A percentile compares a stretch with the other conserved stretches of the same genome.
Evolutionary conservation across 2,329 filamentous ascomycete species (phyloP).

Genomic region (Erysiphe neolycopersici): DNA sequence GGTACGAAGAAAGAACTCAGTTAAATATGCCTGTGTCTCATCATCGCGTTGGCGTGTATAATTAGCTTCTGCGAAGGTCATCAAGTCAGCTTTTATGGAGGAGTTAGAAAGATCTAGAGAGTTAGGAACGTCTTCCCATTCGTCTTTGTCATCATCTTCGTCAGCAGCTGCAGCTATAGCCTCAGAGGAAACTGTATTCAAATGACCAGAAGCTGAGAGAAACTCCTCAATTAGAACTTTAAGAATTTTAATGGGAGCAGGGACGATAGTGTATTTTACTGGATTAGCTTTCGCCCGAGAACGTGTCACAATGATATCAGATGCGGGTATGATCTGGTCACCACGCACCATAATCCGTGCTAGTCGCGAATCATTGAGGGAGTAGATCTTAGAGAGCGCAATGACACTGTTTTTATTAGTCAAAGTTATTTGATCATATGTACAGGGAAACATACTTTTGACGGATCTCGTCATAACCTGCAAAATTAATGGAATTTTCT

Average conservation of each 20-base stretch:
- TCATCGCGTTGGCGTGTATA: constrained; percentile 48
- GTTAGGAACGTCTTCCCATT: constrained; percentile 70
- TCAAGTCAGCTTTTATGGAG: constrained; percentile 46
- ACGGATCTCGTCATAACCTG: constrained; percentile 91
- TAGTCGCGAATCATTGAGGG: constrained; percentile 58
- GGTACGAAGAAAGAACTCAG: constrained; percentile 44
- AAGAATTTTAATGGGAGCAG: constrained; percentile 78
- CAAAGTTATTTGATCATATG: neutral
- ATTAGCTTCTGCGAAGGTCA: constrained; percentile 36
- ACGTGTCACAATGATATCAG: constrained; percentile 73
- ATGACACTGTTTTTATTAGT: constrained; percentile 38
- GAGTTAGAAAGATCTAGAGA: constrained; percentile 50
- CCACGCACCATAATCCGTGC: constrained; percentile 66
- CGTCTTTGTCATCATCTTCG: constrained; percentile 44
- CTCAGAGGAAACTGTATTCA: constrained; percentile 27
- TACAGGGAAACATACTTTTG: constrained; percentile 47
- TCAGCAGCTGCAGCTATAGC: constrained; percentile 30
- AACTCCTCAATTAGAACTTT: constrained; percentile 91
- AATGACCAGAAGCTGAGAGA: constrained; percentile 46
- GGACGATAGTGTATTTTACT: constrained; percentile 66
- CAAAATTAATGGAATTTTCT: constrained; percentile 89
- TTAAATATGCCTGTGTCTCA: constrained; percentile 65
- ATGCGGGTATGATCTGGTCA: constrained; percentile 58
- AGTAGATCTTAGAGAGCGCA: constrained; percentile 74
- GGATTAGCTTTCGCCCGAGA: constrained; percentile 68